A percentile compares a stretch with the other conserved stretches of the same genome.
Conservation (phyloP, 345 rosid species). For the Geranium rotundifolium region DNA sequence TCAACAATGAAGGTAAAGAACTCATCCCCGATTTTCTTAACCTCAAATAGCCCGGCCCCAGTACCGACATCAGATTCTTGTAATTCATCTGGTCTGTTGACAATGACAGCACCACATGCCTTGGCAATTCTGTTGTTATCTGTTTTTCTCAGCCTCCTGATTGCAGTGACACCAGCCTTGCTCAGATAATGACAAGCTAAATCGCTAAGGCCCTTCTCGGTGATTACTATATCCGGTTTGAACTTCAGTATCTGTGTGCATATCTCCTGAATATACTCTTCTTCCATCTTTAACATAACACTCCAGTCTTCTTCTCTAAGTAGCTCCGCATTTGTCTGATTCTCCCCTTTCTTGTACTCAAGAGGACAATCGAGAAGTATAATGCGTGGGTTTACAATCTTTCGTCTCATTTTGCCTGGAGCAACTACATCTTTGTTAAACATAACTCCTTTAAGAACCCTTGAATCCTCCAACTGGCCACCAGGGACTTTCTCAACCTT, state of each 20-base stretch:
- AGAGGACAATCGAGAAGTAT: conserved; percentile 91
- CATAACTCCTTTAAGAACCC: conserved; percentile 92
- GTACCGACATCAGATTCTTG: conserved; percentile 97
- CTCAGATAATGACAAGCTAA: conserved; percentile 87
- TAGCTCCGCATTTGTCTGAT: conserved; percentile 92
- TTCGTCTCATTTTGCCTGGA: conserved; percentile 95
- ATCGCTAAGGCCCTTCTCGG: conserved; percentile 95
- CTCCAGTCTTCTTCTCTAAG: conserved; percentile 91
- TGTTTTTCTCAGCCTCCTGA: conserved; percentile 80
- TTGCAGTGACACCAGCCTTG: conserved; percentile 92
- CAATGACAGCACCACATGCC: conserved; percentile 94
- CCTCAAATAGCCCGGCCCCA: conserved; percentile 90
- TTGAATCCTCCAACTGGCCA: conserved; percentile 84
- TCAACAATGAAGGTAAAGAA: conserved; percentile 82
- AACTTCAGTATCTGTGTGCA: conserved; percentile 78
- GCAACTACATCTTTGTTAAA: conserved; percentile 86
- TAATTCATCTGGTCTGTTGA: conserved; percentile 85
- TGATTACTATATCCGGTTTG: conserved; percentile 80
- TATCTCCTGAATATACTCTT: conserved; percentile 75
- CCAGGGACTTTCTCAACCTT: conserved; percentile 96
- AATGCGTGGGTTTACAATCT: conserved; percentile 70
- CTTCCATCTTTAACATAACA: conserved; percentile 75
- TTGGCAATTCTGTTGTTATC: conserved; percentile 94
- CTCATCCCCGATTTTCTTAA: conserved; percentile 89
- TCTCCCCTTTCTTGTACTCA: conserved; percentile 98